Conservation (phyloP, 768 basidiomycete species). For the Leccinum subtestaceum region DNA sequence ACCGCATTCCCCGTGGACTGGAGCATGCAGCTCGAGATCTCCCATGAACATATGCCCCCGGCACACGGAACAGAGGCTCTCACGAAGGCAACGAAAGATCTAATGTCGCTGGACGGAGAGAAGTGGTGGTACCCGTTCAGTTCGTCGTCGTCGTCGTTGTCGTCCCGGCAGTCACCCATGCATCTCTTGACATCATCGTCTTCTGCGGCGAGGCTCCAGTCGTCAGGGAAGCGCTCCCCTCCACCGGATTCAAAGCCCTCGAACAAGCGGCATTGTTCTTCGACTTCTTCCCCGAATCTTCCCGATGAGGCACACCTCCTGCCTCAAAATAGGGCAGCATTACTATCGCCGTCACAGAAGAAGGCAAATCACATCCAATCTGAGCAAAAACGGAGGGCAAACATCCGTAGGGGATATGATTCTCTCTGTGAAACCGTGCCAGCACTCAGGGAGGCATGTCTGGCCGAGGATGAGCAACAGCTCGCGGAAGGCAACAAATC, state of each 20-base stretch:
- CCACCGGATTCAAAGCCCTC: constrained; percentile 22
- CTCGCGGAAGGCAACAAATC: constrained; percentile 31
- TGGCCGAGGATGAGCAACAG: constrained; percentile 63
- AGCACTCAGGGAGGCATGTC: constrained; percentile 74
- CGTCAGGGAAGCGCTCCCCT: constrained; percentile 28
- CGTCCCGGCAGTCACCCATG: constrained; percentile 27
- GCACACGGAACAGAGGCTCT: constrained; percentile 61
- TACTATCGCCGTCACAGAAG: constrained; percentile 82
- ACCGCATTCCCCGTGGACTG: constrained; percentile 45
- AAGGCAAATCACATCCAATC: constrained; percentile 93
- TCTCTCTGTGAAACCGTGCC: constrained; percentile 83
- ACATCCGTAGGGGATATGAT: constrained; percentile 87
- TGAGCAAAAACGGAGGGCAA: constrained; percentile 91
- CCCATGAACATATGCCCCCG: constrained; percentile 47
- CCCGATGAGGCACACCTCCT: constrained; percentile 11
- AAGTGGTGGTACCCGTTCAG: constrained; percentile 35
- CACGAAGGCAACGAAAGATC: constrained; percentile 77
- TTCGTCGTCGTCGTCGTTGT: constrained; percentile 27
- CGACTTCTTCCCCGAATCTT: constrained; percentile 8
- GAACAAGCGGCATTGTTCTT: constrained; percentile 35
- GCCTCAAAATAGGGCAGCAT: constrained; percentile 21
- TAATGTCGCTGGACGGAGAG: constrained; percentile 65
- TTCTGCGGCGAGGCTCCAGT: constrained; percentile 8
- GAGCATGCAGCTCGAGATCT: constrained; percentile 37
- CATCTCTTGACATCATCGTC: constrained; percentile 20